Conservation (phyloP, 768 basidiomycete species). For the Russula sp. region DNA sequence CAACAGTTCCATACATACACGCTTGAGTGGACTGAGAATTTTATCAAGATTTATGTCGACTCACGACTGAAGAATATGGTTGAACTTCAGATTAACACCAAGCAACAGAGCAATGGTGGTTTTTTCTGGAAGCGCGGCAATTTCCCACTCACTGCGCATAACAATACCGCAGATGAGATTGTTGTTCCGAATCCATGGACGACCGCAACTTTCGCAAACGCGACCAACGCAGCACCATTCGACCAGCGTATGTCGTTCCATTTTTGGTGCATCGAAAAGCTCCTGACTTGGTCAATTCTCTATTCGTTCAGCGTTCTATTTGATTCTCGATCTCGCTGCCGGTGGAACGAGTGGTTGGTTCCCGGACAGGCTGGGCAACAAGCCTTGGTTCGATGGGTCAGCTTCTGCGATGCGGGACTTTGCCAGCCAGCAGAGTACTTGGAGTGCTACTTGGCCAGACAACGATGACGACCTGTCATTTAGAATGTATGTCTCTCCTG, state of each 20-base stretch:
- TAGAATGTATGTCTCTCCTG: conserved; percentile 50
- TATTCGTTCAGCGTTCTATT: conserved; percentile 60
- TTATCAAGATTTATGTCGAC: conserved; percentile 56
- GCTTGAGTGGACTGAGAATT: conserved; percentile 57
- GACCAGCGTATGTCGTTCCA: conserved; percentile 43
- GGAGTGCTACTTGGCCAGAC: conserved; percentile 75
- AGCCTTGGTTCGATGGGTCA: conserved; percentile 64
- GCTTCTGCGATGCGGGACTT: conserved; percentile 70
- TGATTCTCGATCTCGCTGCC: conserved; percentile 75
- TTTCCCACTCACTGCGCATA: conserved; percentile 51
- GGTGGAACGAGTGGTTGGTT: conserved; percentile 77
- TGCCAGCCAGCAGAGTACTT: conserved; percentile 54
- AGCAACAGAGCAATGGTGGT: conserved; percentile 38
- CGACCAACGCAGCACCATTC: conserved; percentile 53
- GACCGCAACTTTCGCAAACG: conserved; percentile 36
- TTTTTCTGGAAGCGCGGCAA: conserved; percentile 52
- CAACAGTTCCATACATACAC: conserved; percentile 53
- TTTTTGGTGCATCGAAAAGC: neutral
- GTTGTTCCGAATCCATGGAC: conserved; percentile 51
- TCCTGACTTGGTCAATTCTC: neutral
- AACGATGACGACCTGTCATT: conserved; percentile 61
- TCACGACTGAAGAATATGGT: conserved; percentile 51
- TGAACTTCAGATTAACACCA: conserved; percentile 45
- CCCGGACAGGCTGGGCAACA: conserved; percentile 58
- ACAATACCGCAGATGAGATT: conserved; percentile 41